Evolutionary conservation across 805 yeast species (phyloP), one percentile per base, ranked within the genome.

Genomic region (Candida piceae): DNA sequence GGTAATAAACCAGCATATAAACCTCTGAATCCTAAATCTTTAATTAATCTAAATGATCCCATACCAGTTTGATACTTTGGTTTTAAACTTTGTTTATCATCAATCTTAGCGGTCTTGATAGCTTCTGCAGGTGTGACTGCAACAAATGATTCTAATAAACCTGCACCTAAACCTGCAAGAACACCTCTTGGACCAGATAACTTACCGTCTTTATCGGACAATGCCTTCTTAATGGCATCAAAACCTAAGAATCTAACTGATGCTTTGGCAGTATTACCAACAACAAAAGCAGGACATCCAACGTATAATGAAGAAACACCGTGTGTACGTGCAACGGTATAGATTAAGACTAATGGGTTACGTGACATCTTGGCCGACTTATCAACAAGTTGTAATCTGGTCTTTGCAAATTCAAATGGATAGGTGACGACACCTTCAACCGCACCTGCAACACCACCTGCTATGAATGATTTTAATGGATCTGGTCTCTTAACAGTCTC

Each of bases 101-200:
- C 98, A 49, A 90, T 93, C 63, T 89, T 71, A 0, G 94, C 96
- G 0, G 97, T 90, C 58, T 90, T 90, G 62, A 90, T 86, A 24
- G 96, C 95, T 62, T 90, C 98, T 38, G 89, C 88, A 2, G 98
- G 98, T 0, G 98, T 90, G 32, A 93, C 95, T 0, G 97, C 97
- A 31, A 89, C 70, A 19, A 88, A 82, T 39, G 95, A 82, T 58
- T 90, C 98, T 42, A 90, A 62, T 31, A 89, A 73, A 25, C 98
- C 98, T 3, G 98, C 98, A 32, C 97, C 97, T 30, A 93, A 67
- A n/a, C 98, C 98, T 1, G 98, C 98, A 22, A 90, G 41, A 5
- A 89, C 94, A 48, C 97, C 97, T 53, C 95, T 64, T 7, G 93
- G 80, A 4, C 95, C 95, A 24, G 93, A 78, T 33, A 93, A 64